Base-by-base conservation (phyloP, 768 basidiomycete species). In the Kondoa subrosea region DNA sequence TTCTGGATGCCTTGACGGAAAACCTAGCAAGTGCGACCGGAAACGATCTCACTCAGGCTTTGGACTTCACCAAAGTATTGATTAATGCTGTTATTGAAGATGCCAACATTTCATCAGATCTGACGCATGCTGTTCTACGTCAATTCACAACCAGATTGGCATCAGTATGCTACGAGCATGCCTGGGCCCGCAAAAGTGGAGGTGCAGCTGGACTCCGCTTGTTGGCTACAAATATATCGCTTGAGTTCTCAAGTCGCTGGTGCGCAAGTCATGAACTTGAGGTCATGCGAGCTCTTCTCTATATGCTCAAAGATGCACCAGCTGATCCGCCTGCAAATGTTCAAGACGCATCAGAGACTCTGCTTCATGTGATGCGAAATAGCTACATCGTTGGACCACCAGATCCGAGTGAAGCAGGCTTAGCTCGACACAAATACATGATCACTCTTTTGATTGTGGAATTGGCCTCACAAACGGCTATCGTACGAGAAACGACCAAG, bases 261-360 rank as follows among this genome's bases (percentile, higher is more conserved):
- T 81, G 90, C 66, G 81, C 83, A 69, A 88, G 92, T 66, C 85
- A 90, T 61, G 88, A 93, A 76, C 81, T 88, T 32, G 93, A 97
- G 71, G 84, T 95, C 70, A 83, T 91, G 65, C 87, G 91, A 64
- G 90, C 88, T 2, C 81, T 97, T 29, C 80, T 96, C 32, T 89
- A 91, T 73, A 86, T 92, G 69, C 80, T 99, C 61, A 95, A 97
- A 75, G 93, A 97, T 75, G 87, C 95, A 73, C 91, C 93, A 0
- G 83, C 84, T 71, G 92, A 96, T 73, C 81, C 91, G 26, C 89
- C 91, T 17, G 83, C 84, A 3, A 85, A 91, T 71, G 83, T 89
- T 30, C 83, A 85, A 33, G 84, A 87, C 60, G 87, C 93, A 25
- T 80, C 85, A 4, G 84, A 87, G 66, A 85, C 89, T n/a, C 80